Base-by-base conservation (phyloP, 2,329 filamentous ascomycete species). In the Penicillium sp. region DNA sequence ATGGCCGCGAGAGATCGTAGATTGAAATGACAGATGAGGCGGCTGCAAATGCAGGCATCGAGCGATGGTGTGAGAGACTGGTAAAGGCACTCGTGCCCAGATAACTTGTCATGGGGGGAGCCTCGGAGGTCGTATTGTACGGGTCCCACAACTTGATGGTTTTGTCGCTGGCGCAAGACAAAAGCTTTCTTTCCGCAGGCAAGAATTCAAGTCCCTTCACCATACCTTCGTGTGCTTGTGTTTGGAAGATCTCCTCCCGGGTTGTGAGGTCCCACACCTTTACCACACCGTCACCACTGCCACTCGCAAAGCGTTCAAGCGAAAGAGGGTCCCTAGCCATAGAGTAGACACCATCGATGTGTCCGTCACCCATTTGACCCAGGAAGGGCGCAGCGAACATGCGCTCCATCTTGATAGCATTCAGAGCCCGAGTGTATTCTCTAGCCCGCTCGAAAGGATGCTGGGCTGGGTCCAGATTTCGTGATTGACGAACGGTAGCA, bases 131-230 rank as follows among this genome's bases (percentile, higher is more conserved):
- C 8, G 88, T 88, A 72, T 89, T 87, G 74, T 96, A 96, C 1
- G 93, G 93, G 68, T 97, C 92, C 77, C 90, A 97, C 31, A 99
- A 80, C 75, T 98, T 96, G 69, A 98, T 85, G 4, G 90, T 89
- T 65, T 87, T 86, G 76, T 99, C 95, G 58, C 87, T 88, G 6
- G 90, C 92, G 71, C 93, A 97, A 1, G 91, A 93, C 47, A 98
- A 79, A 14, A 98, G 81, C 71, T 92, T 93, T 70, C 88, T 85
- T 66, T 96, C 91, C 45, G 86, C 84, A 3, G 92, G 96, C 90
- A 93, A 99, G 66, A 88, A 89, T 71, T 97, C 82, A 14, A 42
- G 39, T 14, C 90, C 90, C 80, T 96, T 96, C 65, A 98, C 91
- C 45, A 97, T 88, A 66, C 96, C 96, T 67, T 96, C 90, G 73